Conservation (phyloP, 306 rosid genomes). For the Rosa lucieae region DNA sequence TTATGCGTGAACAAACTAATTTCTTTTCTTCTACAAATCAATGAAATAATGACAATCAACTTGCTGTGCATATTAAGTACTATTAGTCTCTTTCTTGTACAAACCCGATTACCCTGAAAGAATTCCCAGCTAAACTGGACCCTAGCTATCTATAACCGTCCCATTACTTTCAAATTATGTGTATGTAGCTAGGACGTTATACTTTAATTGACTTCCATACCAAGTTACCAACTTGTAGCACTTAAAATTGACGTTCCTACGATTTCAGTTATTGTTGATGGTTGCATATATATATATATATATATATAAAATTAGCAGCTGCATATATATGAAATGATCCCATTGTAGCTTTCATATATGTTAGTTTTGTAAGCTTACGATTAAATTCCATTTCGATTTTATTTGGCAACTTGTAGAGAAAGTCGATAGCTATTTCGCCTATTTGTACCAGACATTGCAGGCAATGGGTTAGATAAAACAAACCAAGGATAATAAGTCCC, state of each 20-base stretch:
- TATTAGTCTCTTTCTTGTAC: background rate
- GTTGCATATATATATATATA: background rate
- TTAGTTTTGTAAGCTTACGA: background rate
- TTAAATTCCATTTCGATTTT: background rate
- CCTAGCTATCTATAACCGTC: background rate
- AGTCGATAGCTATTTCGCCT: background rate
- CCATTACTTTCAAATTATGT: background rate
- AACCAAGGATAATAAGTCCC: background rate
- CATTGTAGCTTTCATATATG: background rate
- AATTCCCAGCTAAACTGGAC: background rate
- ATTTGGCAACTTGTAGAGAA: conserved; percentile 19
- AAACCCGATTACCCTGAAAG: background rate
- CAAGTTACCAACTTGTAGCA: conserved; percentile 12
- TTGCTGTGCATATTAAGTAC: background rate
- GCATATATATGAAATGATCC: background rate
- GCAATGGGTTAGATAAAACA: conserved; percentile 1
- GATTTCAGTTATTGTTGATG: background rate
- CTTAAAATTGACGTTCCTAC: background rate
- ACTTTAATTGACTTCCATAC: background rate
- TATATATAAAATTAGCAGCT: background rate
- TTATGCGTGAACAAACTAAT: background rate
- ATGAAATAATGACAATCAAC: background rate
- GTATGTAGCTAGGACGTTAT: background rate
- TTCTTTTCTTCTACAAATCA: background rate
- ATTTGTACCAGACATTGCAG: background rate